Percentiles rank a stretch among this genome's conserved stretches.
phyloP scores from a whole-genome alignment of 345 rosid species.

The Arabidopsis suecica region DNA sequence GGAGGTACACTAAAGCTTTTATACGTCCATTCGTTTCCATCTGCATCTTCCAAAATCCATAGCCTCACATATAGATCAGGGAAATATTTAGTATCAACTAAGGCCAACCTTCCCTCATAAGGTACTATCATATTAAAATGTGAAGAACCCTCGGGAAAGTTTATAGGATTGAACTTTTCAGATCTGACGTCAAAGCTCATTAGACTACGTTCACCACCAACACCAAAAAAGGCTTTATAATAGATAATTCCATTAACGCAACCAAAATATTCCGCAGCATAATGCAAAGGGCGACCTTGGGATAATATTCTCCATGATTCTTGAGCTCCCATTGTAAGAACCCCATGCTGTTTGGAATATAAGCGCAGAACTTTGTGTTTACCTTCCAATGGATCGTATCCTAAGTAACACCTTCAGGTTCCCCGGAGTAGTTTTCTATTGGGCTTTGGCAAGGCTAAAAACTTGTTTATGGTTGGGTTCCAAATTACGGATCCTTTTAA shows the following conservation, averaged over 20 bases:
- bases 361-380: too few species aligned
- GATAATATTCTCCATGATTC: background rate
- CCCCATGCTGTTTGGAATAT: too few species aligned
- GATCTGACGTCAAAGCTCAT: background rate
- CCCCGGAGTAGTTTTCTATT: too few species aligned
- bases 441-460: too few species aligned
- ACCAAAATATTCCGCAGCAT: background rate
- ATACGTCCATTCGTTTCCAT: background rate
- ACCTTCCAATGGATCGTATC: too few species aligned
- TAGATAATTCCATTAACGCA: background rate
- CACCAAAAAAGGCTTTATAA: background rate
- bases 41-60: background rate
- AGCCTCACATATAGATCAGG: background rate
- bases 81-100: background rate
- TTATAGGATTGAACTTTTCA: background rate
- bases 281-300: background rate
- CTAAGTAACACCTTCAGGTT: too few species aligned
- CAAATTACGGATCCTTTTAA: too few species aligned
- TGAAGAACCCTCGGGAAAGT: background rate
- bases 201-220: background rate
- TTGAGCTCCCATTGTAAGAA: conserved; percentile 3
- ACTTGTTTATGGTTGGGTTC: too few species aligned
- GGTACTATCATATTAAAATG: background rate
- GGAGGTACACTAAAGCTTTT: background rate
- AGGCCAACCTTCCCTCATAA: background rate